Conservation (phyloP, 83 land plant genomes). For the Picea mariana region DNA sequence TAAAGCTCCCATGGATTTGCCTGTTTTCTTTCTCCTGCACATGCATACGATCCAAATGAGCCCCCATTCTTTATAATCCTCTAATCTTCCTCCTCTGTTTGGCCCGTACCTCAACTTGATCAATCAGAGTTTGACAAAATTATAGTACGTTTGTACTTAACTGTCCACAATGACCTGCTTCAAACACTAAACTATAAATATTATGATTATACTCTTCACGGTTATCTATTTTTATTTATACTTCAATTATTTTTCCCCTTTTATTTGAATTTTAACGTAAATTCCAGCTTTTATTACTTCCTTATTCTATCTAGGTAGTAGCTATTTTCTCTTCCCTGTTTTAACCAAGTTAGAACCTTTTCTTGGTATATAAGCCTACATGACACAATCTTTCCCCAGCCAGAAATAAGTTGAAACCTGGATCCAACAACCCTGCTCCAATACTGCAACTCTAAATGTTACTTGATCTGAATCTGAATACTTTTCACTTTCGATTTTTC, state of each 20-base stretch:
- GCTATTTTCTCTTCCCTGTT: not conserved
- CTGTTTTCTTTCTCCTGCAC: conserved; percentile 19
- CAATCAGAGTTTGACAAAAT: conserved; percentile 7
- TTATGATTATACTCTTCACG: too few relatives aligned
- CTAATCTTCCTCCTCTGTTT: not conserved
- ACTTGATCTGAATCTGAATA: not conserved
- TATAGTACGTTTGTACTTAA: not conserved
- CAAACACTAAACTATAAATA: conserved; percentile 1
- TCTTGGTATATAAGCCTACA: not conserved
- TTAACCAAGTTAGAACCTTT: not conserved
- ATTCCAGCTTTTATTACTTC: not conserved
- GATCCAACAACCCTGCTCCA: not conserved
- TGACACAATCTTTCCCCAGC: not conserved
- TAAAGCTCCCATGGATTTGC: conserved; percentile 10
- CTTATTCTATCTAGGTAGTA: not conserved
- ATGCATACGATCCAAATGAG: conserved; percentile 18
- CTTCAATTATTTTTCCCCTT: not conserved
- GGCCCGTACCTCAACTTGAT: not conserved
- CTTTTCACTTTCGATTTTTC: not conserved
- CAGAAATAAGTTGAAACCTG: not conserved
- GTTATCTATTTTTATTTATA: too few relatives aligned
- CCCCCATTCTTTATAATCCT: conserved; percentile 11
- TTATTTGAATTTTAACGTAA: too few relatives aligned
- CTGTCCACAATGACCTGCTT: not conserved
- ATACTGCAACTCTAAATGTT: not conserved